phyloP scores from a whole-genome alignment of 768 basidiomycete species.

The Boletus vinaceobasis region DNA sequence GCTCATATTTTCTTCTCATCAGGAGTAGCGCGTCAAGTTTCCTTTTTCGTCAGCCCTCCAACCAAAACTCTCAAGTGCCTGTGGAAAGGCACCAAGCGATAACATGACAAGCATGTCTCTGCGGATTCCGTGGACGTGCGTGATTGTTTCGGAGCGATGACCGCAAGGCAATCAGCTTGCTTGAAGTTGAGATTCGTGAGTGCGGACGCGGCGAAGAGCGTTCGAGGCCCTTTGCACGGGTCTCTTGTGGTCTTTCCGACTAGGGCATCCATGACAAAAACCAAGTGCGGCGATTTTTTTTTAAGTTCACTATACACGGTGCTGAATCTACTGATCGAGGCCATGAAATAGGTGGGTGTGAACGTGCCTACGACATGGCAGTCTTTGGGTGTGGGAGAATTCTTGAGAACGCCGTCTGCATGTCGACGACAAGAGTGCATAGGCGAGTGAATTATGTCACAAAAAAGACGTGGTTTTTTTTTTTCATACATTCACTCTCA shows the following conservation, averaged over 20 bases:
- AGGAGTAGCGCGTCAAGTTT: not conserved
- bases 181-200: not conserved
- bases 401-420: constrained; percentile 23
- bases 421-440: constrained; percentile 21
- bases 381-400: constrained; percentile 26
- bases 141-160: constrained; percentile 6
- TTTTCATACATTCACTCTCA: not conserved
- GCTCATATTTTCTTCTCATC: not conserved
- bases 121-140: constrained; percentile 3
- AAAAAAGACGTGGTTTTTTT: not conserved
- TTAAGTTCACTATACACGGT: constrained; percentile 23
- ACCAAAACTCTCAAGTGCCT: not conserved
- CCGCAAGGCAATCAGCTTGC: constrained; percentile 8
- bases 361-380: constrained; percentile 26
- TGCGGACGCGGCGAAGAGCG: not conserved
- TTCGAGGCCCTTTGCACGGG: constrained; percentile 4
- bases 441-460: constrained; percentile 28
- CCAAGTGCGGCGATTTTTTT: constrained; percentile 9
- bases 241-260: not conserved
- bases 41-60: not conserved
- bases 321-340: constrained; percentile 15
- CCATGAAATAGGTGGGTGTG: constrained; percentile 27
- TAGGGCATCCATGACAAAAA: not conserved
- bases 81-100: not conserved
- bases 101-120: not conserved